Percentiles rank a stretch among this genome's conserved stretches.
Evolutionary conservation across 2,329 filamentous ascomycete genomes (phyloP).

Genomic region (Pseudocercospora pini-densiflorae): DNA sequence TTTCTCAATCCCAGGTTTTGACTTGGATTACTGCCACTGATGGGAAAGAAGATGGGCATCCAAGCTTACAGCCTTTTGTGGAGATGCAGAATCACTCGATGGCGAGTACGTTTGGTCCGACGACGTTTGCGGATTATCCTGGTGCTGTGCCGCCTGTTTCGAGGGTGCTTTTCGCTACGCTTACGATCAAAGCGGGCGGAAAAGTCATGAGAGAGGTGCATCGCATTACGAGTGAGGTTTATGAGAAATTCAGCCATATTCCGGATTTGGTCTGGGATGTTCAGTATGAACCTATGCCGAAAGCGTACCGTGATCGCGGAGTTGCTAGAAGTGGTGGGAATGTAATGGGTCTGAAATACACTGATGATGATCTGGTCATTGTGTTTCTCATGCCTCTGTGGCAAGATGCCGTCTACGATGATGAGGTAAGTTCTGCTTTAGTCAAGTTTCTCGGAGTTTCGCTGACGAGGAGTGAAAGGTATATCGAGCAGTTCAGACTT

Average conservation of each 20-base stretch:
- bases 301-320: constrained; percentile 12
- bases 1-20: neutral
- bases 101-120: neutral
- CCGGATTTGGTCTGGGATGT: constrained; percentile 18
- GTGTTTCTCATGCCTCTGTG: constrained; percentile 13
- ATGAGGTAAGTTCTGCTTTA: neutral
- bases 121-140: constrained; percentile 11
- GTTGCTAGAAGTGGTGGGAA: constrained; percentile 6
- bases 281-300: constrained; percentile 17
- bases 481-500: neutral
- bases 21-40: constrained; percentile 11
- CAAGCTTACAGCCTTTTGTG: neutral
- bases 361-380: constrained; percentile 18
- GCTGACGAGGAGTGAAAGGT: neutral
- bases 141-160: constrained; percentile 9
- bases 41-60: neutral
- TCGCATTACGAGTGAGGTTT: constrained; percentile 9
- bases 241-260: constrained; percentile 6
- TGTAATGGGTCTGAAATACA: constrained; percentile 21
- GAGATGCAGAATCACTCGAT: neutral
- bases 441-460: neutral
- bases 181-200: constrained; percentile 9
- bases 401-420: constrained; percentile 10
- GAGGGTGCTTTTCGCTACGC: constrained; percentile 16
- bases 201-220: constrained; percentile 5